Percentiles rank a stretch among this genome's conserved stretches.
phyloP scores from a whole-genome alignment of 305 asterid species.

The Plantago coronopus region DNA sequence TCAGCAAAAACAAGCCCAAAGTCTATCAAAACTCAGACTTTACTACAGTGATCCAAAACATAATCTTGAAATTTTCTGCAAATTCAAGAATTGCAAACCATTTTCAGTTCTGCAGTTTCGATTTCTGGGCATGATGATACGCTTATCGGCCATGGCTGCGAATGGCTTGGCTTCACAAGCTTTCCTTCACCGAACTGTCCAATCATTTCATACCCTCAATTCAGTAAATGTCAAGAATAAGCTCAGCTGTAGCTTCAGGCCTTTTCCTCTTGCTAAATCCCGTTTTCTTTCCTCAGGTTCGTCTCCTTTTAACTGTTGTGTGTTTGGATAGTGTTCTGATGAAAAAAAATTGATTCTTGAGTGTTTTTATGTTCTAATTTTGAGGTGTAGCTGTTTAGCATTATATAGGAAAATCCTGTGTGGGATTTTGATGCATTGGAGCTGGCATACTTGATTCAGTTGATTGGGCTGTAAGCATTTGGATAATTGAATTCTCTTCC shows the following conservation, averaged over 20 bases:
- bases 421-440: too few species aligned
- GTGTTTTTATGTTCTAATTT: too few species aligned
- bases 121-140: slow-evolving; percentile 24
- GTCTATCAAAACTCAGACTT: too few species aligned
- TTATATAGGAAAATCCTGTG: too few species aligned
- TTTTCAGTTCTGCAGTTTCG: not conserved
- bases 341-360: not conserved
- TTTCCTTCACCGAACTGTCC: slow-evolving; percentile 32
- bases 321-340: not conserved
- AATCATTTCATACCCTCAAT: slow-evolving; percentile 23
- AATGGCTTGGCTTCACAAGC: slow-evolving; percentile 37
- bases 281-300: slow-evolving; percentile 55
- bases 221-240: slow-evolving; percentile 21
- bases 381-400: too few species aligned
- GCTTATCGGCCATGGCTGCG: slow-evolving; percentile 43
- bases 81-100: not conserved
- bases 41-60: too few species aligned
- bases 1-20: too few species aligned
- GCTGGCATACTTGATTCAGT: not conserved
- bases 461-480: not conserved
- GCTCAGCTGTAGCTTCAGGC: slow-evolving; percentile 19
- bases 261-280: slow-evolving; percentile 26
- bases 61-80: too few species aligned
- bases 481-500: not conserved
- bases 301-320: not conserved